Base-by-base conservation (phyloP, 371 early-diverging fungal species). In the Batkoa obscura region DNA sequence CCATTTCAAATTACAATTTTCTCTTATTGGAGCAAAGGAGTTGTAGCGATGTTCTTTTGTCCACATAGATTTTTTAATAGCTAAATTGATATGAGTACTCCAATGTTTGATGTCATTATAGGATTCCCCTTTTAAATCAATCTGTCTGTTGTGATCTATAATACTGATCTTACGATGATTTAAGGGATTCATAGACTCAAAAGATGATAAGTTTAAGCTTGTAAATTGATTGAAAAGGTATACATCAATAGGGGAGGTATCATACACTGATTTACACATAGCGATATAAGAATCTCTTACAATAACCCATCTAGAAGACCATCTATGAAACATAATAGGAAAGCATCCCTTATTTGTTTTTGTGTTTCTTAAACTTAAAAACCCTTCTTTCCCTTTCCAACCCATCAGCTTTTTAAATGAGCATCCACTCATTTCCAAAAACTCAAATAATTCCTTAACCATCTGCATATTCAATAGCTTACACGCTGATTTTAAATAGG, bases 311-410 rank as follows among this genome's bases (percentile, higher is more conserved):
- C 75, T 71, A 12, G 70, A 73, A 33, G 62, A 66, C 84, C 84
- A 85, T 1, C 63, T 4, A 58, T 41, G n/a, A 5, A 35, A 30
- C 1, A 35, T 37, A 33, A 43, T 33, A 12, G 51, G 42, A 10
- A 47, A 15, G 8, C 51, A 58, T 1, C 38, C 39, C 12, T 23
- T 12, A 34, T 51, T 36, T 2, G 12, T n/a, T 33, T 50, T 56
- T 23, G 17, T 31, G 6, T 17, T 31, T 9, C 30, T 13, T 43
- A 73, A 70, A 1, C 80, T 72, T 61, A 88, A 59, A 55, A 78
- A 79, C 8, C 83, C 84, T 60, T 88, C 89, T 58, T 84, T 86
- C 49, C 86, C 86, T 58, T 88, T 88, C 86, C 86, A 86, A 1
- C 87, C 85, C 72, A 83, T 79, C 57, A 81, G 83, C 46, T 74